Evolutionary conservation across 345 rosid species (phyloP).

Genomic region (Sonneratia caseolaris): DNA sequence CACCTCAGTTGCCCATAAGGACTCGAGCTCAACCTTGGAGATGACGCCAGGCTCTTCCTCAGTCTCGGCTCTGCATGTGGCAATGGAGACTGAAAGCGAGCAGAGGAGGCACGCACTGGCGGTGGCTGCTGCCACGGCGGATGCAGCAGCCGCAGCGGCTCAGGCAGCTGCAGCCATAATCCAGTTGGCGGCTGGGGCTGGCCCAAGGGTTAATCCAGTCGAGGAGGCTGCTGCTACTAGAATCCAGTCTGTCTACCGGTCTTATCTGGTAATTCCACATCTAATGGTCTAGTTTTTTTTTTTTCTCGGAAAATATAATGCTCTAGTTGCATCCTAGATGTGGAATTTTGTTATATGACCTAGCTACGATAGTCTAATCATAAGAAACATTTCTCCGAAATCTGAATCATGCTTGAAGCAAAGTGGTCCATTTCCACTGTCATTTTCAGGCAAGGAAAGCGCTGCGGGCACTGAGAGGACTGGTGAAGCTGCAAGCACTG

Average conservation of each 20-base stretch:
- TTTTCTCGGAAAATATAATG: no score
- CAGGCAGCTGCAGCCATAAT: constrained; percentile 44
- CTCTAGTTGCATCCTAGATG: no score
- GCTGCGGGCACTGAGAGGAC: constrained; percentile 66
- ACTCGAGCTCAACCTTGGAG: constrained; percentile 20
- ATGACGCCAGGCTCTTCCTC: constrained; percentile 13
- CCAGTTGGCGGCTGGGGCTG: constrained; percentile 24
- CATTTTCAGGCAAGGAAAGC: constrained; percentile 82
- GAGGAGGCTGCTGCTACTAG: constrained; percentile 62
- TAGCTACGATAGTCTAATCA: background rate
- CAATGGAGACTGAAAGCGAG: constrained; percentile 26
- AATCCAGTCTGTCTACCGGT: constrained; percentile 75
- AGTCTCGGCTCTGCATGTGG: constrained; percentile 3
- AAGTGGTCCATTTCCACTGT: background rate
- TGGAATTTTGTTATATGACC: no score
- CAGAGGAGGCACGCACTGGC: constrained; percentile 42
- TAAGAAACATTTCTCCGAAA: background rate
- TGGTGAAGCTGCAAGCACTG: constrained; percentile 84
- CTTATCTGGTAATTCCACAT: constrained; percentile 53
- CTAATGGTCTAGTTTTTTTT: background rate
- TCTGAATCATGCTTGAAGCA: background rate
- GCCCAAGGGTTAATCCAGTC: constrained; percentile 17
- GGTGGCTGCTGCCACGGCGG: constrained; percentile 29
- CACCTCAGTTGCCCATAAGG: constrained; percentile 28
- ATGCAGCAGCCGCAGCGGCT: constrained; percentile 42